A percentile compares a stretch with the other conserved stretches of the same genome.
These are phyloP conservation scores for Solanum sitiens DNA, from an alignment of 257 asterid genomes.

Conservation along the genomic window DNA sequence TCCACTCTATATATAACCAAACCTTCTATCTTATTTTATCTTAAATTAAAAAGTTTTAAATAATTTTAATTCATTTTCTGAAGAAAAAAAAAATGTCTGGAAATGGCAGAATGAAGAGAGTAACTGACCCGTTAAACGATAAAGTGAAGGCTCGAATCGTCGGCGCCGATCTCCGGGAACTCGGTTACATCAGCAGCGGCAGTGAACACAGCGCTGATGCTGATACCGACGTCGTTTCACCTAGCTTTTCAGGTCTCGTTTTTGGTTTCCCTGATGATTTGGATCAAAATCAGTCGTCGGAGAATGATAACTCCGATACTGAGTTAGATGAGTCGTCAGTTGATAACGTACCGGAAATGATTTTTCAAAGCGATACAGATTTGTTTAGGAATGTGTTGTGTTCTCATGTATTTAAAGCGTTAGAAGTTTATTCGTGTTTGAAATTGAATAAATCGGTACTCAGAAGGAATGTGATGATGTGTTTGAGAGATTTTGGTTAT, in stretches of 20 bases:
- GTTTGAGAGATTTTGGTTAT: conserved; percentile 50
- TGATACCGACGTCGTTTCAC: conserved; percentile 25
- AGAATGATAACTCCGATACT: conserved; percentile 15
- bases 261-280: conserved; percentile 26
- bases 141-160: conserved; percentile 44
- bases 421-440: conserved; percentile 22
- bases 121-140: conserved; percentile 38
- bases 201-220: conserved; percentile 57
- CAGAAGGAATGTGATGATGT: conserved; percentile 56
- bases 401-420: conserved; percentile 23
- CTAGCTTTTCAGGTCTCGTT: conserved; percentile 40
- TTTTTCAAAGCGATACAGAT: conserved; percentile 21
- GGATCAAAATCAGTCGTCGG: background rate
- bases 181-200: conserved; percentile 59
- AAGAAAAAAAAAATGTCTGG: conserved; percentile 19
- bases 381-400: conserved; percentile 31
- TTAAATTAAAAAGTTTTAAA: background rate
- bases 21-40: background rate
- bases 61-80: background rate
- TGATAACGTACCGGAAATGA: conserved; percentile 13
- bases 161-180: conserved; percentile 22
- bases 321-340: conserved; percentile 19
- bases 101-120: conserved; percentile 26
- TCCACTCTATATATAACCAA: conserved; percentile 2
- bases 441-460: conserved; percentile 11